Base-by-base conservation (phyloP, 306 rosid genomes). In the Rubus idaeus region DNA sequence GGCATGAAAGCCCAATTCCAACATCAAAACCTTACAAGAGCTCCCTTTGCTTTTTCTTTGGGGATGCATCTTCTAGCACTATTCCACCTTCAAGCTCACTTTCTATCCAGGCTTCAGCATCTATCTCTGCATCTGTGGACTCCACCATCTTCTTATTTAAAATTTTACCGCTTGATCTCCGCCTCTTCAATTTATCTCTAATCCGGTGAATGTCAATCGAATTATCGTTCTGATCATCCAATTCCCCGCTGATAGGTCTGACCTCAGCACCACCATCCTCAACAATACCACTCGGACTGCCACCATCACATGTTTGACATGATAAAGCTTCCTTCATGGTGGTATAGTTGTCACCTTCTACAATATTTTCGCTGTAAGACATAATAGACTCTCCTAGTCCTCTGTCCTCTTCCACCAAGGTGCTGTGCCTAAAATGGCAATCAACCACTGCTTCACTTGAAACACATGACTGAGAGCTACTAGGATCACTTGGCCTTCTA, bases 51-150 rank as follows among this genome's bases (percentile, higher is more conserved):
- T 79, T 82, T 75, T 74, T 82, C 68, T 23, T 60, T 41, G 75
- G 16, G 23, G 79, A 77, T 26, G 62, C 61, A 40, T 23, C 39
- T 75, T 62, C 74, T 18, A 78, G 61, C 61, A 81, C 88, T 64
- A 87, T 64, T 39, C 88, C 87, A 14, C 80, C 77, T 80, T 87
- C 88, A 50, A 87, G 87, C 78, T 82, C 88, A 47, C 68, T 82
- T 53, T 85, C 87, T 67, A 87, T 87, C 88, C 87, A 87, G 58
- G 83, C 83, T 71, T 87, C 88, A 39, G 70, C 17, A 40, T 80
- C 85, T 17, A 39, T 44, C 66, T 87, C 91, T 6, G 80, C 56
- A 17, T 60, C 71, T 39, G 46, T 5, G 37, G 73, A 46, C 49
- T 63, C 84, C 26, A 68, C 63, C 14, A 50, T 23, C 77, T 80